A percentile compares a stretch with the other conserved stretches of the same genome.
Evolutionary conservation across 257 asterid genomes (phyloP).

Genomic region (Solanum paucissectum): DNA sequence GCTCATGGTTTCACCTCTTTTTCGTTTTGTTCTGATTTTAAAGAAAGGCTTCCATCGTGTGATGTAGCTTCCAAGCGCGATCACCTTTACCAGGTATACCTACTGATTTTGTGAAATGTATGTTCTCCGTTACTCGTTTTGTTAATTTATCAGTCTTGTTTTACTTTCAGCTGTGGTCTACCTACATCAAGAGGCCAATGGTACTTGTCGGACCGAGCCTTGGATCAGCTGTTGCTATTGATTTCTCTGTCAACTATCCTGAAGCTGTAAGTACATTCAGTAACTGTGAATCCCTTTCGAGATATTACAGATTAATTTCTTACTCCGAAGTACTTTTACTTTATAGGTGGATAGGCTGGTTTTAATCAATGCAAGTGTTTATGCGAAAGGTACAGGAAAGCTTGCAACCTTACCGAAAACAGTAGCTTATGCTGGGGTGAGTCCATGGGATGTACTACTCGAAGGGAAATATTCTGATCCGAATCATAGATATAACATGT

Average conservation of each 20-base stretch:
- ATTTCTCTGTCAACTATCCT: constrained; percentile 58
- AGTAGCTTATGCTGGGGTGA: constrained; percentile 78
- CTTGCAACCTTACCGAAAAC: constrained; percentile 64
- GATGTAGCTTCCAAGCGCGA: constrained; percentile 75
- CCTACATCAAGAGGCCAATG: constrained; percentile 67
- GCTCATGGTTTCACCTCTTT: neutral
- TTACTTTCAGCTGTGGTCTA: constrained; percentile 55
- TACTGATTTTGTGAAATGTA: neutral
- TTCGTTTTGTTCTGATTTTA: constrained; percentile 1
- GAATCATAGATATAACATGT: neutral
- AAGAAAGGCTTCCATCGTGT: constrained; percentile 62
- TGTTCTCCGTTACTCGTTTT: neutral
- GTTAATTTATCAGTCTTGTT: neutral
- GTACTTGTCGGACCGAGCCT: constrained; percentile 90
- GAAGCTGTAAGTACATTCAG: constrained; percentile 50
- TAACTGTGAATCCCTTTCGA: neutral
- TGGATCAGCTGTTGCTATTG: constrained; percentile 88
- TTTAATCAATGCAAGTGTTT: constrained; percentile 84
- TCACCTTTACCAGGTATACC: constrained; percentile 74
- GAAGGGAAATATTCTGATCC: neutral
- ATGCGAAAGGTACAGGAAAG: constrained; percentile 86
- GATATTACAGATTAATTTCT: neutral
- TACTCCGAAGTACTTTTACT: neutral
- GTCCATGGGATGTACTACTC: neutral
- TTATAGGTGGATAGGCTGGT: constrained; percentile 77